Base-by-base conservation (phyloP, 2,329 filamentous ascomycete genomes). In the Diaporthe aspalathi region DNA sequence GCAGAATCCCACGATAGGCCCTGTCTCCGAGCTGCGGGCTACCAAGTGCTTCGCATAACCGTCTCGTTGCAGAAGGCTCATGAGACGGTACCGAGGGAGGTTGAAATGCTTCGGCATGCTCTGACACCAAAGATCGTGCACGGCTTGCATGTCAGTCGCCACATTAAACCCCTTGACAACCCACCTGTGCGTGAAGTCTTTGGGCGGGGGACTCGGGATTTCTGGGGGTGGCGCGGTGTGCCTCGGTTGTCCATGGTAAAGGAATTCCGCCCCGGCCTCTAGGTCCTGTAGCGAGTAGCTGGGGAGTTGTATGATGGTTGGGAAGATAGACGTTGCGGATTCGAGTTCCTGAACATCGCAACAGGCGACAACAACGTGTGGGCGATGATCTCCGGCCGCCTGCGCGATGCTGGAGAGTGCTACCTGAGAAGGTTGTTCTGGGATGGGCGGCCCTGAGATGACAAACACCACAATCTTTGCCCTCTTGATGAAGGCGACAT, bases 401-500 rank as follows among this genome's bases (percentile, higher is more conserved):
- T 80, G 80, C 43, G 83, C 81, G 49, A 81, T 76, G 62, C 87
- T 84, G 57, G 86, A 87, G 72, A 88, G 79, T 63, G 86, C 82
- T 20, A 87, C 79, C 74, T 90, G 88, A 11, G 87, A 84, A 20
- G 81, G 80, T 71, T 89, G 85, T 7, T 85, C 84, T 16, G 81
- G 74, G n/a, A 78, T 76, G 5, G 84, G 81, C 47, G 83, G 82
- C 2, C 85, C 85, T 4, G 86, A 87, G 50, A 90, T 84, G 70
- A 93, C 87, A 71, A 92, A 88, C 17, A 93, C 79, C 45, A 93
- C 83, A 1, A 85, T 85, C 57, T 85, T 86, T 5, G 90, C 90
- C 69, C 87, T 83, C 70, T 84, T 86, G 67, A 93, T 86, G 75
- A 92, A 92, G 66, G 85, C 86, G 62, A 86, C 81, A 79, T 94